These are phyloP conservation scores for Sugiyamaella floridensis DNA, from an alignment of 805 yeast species.

Conservation along the genomic window DNA sequence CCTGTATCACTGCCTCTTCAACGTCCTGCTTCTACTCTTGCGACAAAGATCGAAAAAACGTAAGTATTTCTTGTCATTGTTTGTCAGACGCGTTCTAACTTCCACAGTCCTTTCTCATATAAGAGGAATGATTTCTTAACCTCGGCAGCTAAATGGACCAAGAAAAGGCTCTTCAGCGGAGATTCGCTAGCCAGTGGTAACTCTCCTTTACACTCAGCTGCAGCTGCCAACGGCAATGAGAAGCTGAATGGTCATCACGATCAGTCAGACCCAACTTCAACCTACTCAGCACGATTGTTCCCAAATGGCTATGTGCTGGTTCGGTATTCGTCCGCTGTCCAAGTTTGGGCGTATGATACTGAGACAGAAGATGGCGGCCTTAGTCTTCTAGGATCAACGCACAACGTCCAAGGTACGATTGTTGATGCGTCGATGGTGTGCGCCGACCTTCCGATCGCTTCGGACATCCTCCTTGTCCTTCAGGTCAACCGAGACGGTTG, in stretches of 20 bases:
- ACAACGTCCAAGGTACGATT: slow-evolving; percentile 12
- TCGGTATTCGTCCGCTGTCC: slow-evolving; percentile 10
- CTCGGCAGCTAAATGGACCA: slow-evolving; percentile 21
- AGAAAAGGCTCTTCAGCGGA: slow-evolving; percentile 12
- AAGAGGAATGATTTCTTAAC: slow-evolving; percentile 13
- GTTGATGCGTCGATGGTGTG: slow-evolving; percentile 1
- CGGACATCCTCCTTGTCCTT: slow-evolving; percentile 1
- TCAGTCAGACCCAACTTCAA: background rate
- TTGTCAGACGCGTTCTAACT: background rate
- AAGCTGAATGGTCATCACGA: background rate
- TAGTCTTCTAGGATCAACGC: slow-evolving; percentile 11
- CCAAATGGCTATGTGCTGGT: slow-evolving; percentile 7
- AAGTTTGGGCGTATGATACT: slow-evolving; percentile 14
- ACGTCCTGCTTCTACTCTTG: slow-evolving; percentile 5
- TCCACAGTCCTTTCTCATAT: slow-evolving; percentile 8
- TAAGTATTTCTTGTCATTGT: background rate
- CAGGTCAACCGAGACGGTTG: slow-evolving; percentile 4
- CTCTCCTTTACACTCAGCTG: background rate
- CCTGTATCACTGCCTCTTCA: slow-evolving; percentile 1
- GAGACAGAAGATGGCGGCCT: background rate
- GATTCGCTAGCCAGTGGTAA: background rate
- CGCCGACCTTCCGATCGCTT: background rate
- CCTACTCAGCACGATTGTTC: background rate
- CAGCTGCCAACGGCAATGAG: background rate
- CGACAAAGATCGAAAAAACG: slow-evolving; percentile 11